Base-by-base conservation (phyloP, 1,284 basidiomycete species). In the Sporisorium graminicola region DNA sequence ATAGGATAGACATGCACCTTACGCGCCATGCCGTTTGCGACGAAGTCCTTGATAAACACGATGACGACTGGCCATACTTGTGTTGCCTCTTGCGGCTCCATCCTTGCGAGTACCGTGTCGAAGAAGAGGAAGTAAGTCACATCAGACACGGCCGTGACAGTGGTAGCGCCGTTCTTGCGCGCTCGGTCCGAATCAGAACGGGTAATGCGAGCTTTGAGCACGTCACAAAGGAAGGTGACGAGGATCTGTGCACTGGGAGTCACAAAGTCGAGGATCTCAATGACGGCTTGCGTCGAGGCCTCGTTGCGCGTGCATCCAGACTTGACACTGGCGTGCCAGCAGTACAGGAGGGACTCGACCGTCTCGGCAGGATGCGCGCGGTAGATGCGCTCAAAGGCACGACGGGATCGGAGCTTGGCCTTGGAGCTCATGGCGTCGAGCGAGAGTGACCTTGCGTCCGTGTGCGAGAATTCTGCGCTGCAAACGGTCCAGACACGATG, bases 191-290 rank as follows among this genome's bases (percentile, higher is more conserved):
- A 80, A 88, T 84, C 89, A 89, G 69, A 85, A 87, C 80, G 88
- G 89, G 58, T 58, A 35, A 70, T 66, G 22, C 81, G 68, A 6
- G 75, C 67, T 10, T 59, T 66, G 49, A 86, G 80, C 14, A 80
- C 74, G 84, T 98, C 95, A 83, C 93, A 95, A 20, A 95, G 87
- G 89, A 95, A 93, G 69, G 94, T 92, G 1, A 98, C 94, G 1
- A 93, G 91, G 71, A 90, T 93, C 81, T 95, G 94, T 2, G 94
- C 92, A 82, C 91, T 96, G 0, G 93, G 89, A 2, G 94, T 90
- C 20, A 98, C 89, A 14, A 91, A 87, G 81, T 95, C 93, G 12
- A 97, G 88, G 49, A 97, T 89, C 65, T 94, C 92, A 79, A 96
- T 95, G 1, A 92, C 69, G 35, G 66, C 62, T 20, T 49, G 24